Percentiles rank a stretch among this genome's conserved stretches.
These are phyloP conservation scores for Clonostachys chloroleuca DNA, from an alignment of 2,329 filamentous ascomycete genomes.

Conservation along the genomic window DNA sequence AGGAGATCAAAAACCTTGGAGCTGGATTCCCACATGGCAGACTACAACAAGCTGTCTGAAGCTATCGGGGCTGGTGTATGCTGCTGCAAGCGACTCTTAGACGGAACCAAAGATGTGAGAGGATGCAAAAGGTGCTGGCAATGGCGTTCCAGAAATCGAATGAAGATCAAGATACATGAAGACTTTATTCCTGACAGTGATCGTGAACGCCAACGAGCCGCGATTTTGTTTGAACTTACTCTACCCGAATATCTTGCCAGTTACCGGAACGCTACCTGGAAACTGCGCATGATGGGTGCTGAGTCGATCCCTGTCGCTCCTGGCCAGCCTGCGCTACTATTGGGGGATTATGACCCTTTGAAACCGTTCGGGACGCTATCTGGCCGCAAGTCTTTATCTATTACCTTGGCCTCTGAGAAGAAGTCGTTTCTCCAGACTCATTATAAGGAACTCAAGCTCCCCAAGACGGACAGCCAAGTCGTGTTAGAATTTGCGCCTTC, in stretches of 20 bases:
- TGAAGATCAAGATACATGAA: not conserved
- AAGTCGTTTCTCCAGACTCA: slow-evolving; percentile 19
- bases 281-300: slow-evolving; percentile 2
- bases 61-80: too few relatives aligned
- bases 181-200: not conserved
- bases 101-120: not conserved
- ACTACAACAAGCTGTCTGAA: too few relatives aligned
- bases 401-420: slow-evolving; percentile 13
- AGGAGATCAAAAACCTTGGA: too few relatives aligned
- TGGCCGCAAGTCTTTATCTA: not conserved
- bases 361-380: not conserved
- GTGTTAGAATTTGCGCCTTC: slow-evolving; percentile 7
- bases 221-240: too few relatives aligned
- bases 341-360: not conserved
- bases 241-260: too few relatives aligned
- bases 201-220: too few relatives aligned
- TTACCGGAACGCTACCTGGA: too few relatives aligned
- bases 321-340: slow-evolving; percentile 1
- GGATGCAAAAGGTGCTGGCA: not conserved
- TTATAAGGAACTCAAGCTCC: slow-evolving; percentile 8
- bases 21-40: too few relatives aligned
- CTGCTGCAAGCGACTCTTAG: not conserved
- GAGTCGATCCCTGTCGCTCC: not conserved
- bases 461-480: slow-evolving; percentile 6
- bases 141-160: not conserved